Percentiles rank a stretch among this genome's conserved stretches.
Conservation (phyloP, 73 alveolate species). For the Breviolum minutum region DNA sequence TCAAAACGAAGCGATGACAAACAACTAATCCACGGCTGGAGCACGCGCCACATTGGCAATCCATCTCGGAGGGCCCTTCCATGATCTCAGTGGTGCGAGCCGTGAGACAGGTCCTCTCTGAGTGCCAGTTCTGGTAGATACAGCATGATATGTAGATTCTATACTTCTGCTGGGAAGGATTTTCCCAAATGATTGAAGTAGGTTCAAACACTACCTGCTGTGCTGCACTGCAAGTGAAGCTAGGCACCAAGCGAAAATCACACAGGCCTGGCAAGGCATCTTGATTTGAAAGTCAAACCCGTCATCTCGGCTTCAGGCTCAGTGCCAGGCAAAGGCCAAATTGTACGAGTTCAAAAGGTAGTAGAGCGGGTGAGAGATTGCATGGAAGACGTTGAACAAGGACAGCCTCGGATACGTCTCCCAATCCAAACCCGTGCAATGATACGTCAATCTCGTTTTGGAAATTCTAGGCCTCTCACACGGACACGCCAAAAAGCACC, state of each 20-base stretch:
- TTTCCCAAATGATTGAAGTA: no score
- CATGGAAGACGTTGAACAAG: conserved; percentile 59
- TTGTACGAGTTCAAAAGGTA: conserved; percentile 54
- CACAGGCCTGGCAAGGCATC: conserved; percentile 17
- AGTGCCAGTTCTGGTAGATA: not conserved
- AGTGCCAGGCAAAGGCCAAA: conserved; percentile 45
- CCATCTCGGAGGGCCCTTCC: conserved; percentile 84
- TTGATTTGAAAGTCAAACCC: not conserved
- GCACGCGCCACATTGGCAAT: conserved; percentile 48
- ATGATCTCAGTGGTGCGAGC: conserved; percentile 26
- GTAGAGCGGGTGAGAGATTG: conserved; percentile 72
- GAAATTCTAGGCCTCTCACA: conserved; percentile 6
- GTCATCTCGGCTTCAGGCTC: not conserved
- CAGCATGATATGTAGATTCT: not conserved
- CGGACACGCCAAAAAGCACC: conserved; percentile 43
- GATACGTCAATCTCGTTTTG: no score
- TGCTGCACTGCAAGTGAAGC: not conserved
- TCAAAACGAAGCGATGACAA: no score
- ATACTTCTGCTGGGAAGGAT: not conserved
- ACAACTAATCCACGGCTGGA: not conserved
- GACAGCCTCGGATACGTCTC: conserved; percentile 22
- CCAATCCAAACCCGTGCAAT: not conserved
- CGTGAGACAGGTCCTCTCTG: not conserved
- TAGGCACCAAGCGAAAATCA: conserved; percentile 24
- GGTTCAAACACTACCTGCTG: no score